Conservation (phyloP, 768 basidiomycete genomes). For the Hericium rajendrae region DNA sequence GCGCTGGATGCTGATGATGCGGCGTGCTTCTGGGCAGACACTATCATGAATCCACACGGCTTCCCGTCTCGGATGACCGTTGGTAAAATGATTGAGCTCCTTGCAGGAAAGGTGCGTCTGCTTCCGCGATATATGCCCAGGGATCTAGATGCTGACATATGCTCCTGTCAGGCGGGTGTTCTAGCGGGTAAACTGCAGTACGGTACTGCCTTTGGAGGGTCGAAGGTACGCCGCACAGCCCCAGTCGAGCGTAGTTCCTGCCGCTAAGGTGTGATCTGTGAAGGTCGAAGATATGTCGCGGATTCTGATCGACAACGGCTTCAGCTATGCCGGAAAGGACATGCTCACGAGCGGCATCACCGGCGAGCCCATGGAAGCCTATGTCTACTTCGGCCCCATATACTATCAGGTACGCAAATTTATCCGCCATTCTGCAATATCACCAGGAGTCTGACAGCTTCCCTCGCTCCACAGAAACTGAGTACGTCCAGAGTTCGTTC, state of each 20-base stretch:
- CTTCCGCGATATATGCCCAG: not conserved
- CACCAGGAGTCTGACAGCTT: not conserved
- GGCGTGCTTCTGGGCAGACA: conserved; percentile 44
- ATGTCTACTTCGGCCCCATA: conserved; percentile 97
- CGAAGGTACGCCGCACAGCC: conserved; percentile 53
- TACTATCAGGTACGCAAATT: conserved; percentile 78
- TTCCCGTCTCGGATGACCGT: conserved; percentile 99
- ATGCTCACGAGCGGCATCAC: conserved; percentile 98
- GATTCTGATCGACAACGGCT: conserved; percentile 89
- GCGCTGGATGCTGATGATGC: conserved; percentile 5
- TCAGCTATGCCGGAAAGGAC: conserved; percentile 98
- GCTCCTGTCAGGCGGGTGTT: conserved; percentile 69
- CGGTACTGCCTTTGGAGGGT: conserved; percentile 95
- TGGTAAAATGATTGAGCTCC: conserved; percentile 98
- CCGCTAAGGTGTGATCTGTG: not conserved
- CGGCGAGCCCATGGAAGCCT: conserved; percentile 91
- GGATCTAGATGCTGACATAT: not conserved
- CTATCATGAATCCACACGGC: conserved; percentile 99
- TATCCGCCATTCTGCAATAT: not conserved
- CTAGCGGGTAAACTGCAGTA: conserved; percentile 83
- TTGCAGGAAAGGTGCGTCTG: conserved; percentile 76
- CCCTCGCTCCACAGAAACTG: conserved; percentile 59
- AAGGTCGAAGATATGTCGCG: conserved; percentile 97
- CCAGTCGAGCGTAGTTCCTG: not conserved
- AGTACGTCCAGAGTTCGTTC: conserved; percentile 37